These are phyloP conservation scores for Epicoccum nigrum DNA, from an alignment of 2,329 filamentous ascomycete genomes.

Conservation along the genomic window DNA sequence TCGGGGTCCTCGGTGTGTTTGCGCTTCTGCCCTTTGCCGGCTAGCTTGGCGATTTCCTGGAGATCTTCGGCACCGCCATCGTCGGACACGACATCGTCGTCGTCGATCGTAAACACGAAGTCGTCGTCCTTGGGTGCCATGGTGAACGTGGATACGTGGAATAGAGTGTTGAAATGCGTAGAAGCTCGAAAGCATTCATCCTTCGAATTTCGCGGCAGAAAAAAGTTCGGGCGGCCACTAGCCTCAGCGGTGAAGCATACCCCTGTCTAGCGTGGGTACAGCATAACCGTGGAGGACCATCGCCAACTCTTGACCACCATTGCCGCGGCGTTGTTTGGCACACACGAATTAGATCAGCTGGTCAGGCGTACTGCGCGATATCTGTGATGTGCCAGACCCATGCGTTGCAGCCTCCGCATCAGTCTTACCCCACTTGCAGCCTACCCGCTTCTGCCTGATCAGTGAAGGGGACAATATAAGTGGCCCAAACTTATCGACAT, in stretches of 20 bases:
- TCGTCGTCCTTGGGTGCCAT: constrained; percentile 48
- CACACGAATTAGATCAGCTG: neutral
- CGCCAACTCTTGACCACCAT: neutral
- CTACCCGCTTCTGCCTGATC: constrained; percentile 16
- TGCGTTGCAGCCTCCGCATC: constrained; percentile 2
- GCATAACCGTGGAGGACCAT: no score
- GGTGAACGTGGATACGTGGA: neutral
- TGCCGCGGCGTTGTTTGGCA: neutral
- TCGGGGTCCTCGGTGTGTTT: constrained; percentile 43
- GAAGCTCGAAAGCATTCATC: constrained; percentile 5
- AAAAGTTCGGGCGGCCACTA: constrained; percentile 24
- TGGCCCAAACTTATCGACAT: neutral
- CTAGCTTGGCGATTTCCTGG: constrained; percentile 34
- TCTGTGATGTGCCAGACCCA: no score
- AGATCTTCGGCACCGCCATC: constrained; percentile 42
- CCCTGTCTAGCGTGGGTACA: constrained; percentile 1
- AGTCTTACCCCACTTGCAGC: neutral
- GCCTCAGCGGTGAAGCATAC: constrained; percentile 10
- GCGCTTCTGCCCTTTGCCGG: constrained; percentile 46
- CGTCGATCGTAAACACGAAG: constrained; percentile 49
- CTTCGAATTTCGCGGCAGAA: constrained; percentile 24
- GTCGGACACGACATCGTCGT: constrained; percentile 47
- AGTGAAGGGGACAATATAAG: neutral
- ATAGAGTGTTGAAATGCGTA: neutral
- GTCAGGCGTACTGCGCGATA: neutral